Evolutionary conservation across 2,329 filamentous ascomycete species (phyloP).

Genomic region (Colletotrichum navitas): DNA sequence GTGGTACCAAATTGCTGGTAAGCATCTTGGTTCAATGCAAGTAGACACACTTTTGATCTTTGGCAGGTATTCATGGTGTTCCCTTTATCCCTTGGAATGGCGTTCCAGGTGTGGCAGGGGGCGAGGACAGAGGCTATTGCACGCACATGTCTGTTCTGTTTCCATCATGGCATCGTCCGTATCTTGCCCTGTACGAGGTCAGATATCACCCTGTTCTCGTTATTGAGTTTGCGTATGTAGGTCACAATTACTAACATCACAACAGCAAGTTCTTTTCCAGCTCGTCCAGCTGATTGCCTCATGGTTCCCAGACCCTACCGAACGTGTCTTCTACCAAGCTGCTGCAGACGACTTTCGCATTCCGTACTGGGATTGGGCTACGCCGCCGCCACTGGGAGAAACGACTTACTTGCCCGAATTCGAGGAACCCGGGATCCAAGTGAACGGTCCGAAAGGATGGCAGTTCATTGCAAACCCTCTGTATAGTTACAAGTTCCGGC

Average conservation of each 20-base stretch:
- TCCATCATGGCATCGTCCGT: slow-evolving; percentile 86
- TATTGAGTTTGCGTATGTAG: background rate
- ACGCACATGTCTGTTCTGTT: slow-evolving; percentile 82
- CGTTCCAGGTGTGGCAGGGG: slow-evolving; percentile 63
- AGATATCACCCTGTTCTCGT: slow-evolving; percentile 11
- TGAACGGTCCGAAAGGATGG: slow-evolving; percentile 67
- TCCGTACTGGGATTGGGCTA: slow-evolving; percentile 72
- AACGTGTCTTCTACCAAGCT: slow-evolving; percentile 62
- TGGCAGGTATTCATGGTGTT: slow-evolving; percentile 81
- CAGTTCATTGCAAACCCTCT: slow-evolving; percentile 73
- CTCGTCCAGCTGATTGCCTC: slow-evolving; percentile 58
- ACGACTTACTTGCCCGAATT: slow-evolving; percentile 60
- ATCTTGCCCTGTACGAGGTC: slow-evolving; percentile 74
- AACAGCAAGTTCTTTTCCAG: slow-evolving; percentile 55
- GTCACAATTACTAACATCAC: background rate
- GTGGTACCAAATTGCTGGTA: slow-evolving; percentile 84
- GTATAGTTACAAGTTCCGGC: slow-evolving; percentile 71
- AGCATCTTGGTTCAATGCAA: slow-evolving; percentile 44
- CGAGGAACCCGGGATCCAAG: slow-evolving; percentile 63
- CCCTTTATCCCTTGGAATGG: slow-evolving; percentile 70
- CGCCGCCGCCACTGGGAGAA: slow-evolving; percentile 60
- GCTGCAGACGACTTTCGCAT: slow-evolving; percentile 66
- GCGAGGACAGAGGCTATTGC: slow-evolving; percentile 77
- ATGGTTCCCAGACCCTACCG: slow-evolving; percentile 59
- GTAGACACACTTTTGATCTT: slow-evolving; percentile 27